Conservation (phyloP, 495 filamentous ascomycete species). For the Xylaria scruposa region DNA sequence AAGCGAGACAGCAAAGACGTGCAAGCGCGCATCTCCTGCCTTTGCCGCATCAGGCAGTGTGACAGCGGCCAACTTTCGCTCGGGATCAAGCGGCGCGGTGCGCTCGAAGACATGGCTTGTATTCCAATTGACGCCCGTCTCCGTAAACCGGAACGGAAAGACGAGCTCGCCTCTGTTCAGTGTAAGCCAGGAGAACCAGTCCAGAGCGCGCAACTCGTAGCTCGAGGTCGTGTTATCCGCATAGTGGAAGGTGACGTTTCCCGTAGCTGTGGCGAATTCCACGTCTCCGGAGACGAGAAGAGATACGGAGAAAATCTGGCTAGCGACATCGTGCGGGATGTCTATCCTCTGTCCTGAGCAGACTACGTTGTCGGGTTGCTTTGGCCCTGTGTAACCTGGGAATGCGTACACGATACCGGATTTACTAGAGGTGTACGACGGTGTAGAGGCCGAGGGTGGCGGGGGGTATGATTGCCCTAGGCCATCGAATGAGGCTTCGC, state of each 20-base stretch:
- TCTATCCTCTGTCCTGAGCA: slow-evolving; percentile 50
- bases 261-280: slow-evolving; percentile 51
- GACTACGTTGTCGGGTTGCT: slow-evolving; percentile 52
- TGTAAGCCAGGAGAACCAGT: slow-evolving; percentile 57
- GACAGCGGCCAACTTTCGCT: slow-evolving; percentile 51
- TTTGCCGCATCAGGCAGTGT: slow-evolving; percentile 48
- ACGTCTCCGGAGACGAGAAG: slow-evolving; percentile 53
- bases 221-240: slow-evolving; percentile 49
- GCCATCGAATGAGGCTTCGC: slow-evolving; percentile 52
- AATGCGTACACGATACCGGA: slow-evolving; percentile 55
- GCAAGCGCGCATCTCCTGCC: slow-evolving; percentile 44
- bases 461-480: slow-evolving; percentile 54
- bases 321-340: slow-evolving; percentile 33
- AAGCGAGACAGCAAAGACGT: slow-evolving; percentile 55
- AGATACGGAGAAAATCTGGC: slow-evolving; percentile 53
- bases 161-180: slow-evolving; percentile 58
- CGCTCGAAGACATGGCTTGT: slow-evolving; percentile 60
- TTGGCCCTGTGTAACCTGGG: slow-evolving; percentile 51
- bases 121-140: slow-evolving; percentile 55
- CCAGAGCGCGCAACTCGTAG: slow-evolving; percentile 52
- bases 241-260: slow-evolving; percentile 56
- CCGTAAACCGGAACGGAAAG: slow-evolving; percentile 56
- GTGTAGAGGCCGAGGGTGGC: slow-evolving; percentile 40
- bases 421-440: slow-evolving; percentile 48
- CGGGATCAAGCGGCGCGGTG: slow-evolving; percentile 53